Conservation (phyloP, 352 stramenopile genomes). For the Saprolegnia diclina region DNA sequence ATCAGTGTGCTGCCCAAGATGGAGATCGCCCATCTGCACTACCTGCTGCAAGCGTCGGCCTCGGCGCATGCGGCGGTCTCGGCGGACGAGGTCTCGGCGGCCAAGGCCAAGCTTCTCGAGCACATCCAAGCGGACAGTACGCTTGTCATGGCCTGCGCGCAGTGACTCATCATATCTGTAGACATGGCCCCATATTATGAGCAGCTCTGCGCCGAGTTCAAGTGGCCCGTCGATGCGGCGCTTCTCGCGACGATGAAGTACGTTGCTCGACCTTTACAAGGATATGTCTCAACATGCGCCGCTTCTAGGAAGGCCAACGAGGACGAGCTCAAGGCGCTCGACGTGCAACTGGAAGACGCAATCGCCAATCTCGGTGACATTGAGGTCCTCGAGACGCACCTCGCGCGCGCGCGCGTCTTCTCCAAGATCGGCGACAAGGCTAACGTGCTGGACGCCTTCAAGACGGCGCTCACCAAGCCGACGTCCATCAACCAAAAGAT, state of each 20-base stretch:
- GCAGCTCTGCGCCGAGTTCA: slow-evolving; percentile 57
- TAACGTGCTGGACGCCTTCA: slow-evolving; percentile 87
- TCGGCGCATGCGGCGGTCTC: slow-evolving; percentile 35
- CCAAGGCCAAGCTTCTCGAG: slow-evolving; percentile 52
- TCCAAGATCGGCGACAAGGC: slow-evolving; percentile 91
- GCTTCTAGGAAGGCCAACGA: slow-evolving; percentile 42
- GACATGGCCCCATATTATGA: slow-evolving; percentile 83
- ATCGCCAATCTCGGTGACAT: slow-evolving; percentile 96
- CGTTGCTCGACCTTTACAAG: background rate
- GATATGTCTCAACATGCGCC: background rate
- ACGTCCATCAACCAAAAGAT: slow-evolving; percentile 97
- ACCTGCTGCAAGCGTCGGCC: slow-evolving; percentile 69
- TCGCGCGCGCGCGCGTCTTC: slow-evolving; percentile 91
- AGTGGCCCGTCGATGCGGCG: slow-evolving; percentile 51
- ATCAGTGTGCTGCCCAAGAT: slow-evolving; percentile 76
- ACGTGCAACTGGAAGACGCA: slow-evolving; percentile 87
- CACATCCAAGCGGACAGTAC: slow-evolving; percentile 38
- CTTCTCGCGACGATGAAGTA: slow-evolving; percentile 52
- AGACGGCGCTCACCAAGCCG: slow-evolving; percentile 88
- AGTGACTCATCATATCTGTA: slow-evolving; percentile 1
- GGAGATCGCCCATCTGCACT: slow-evolving; percentile 65
- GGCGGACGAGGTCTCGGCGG: slow-evolving; percentile 31
- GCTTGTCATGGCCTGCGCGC: slow-evolving; percentile 27
- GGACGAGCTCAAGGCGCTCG: slow-evolving; percentile 63
- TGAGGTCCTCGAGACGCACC: slow-evolving; percentile 94